Evolutionary conservation across 2,329 filamentous ascomycete genomes (phyloP), one percentile per base, ranked within the genome.

Genomic region (Fusarium oligoseptatum): DNA sequence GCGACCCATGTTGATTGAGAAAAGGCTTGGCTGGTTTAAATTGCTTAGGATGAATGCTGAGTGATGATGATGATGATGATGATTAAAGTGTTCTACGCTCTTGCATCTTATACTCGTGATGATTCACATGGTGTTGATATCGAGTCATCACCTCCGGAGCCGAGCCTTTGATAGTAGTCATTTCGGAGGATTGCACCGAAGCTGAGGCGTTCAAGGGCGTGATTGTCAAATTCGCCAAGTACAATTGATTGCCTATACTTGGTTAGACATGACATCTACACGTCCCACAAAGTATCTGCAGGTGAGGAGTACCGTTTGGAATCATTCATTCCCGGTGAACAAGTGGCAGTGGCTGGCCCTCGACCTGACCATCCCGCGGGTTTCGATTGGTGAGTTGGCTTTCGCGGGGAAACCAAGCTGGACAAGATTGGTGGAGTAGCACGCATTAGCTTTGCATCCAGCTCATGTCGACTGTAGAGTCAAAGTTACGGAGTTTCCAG

Each of bases 1-100:
- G 66, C 82, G 82, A 39, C 82, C 82, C 82, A 84, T 84, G 68
- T 29, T 64, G 71, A 39, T 14, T 60, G 32, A 55, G 39, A 14
- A 29, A 65, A 37, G 1, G 24, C 32, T 55, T 37, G 24, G 12
- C 20, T 60, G 32, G 45, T 15, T 55, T 17, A 6, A 50, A 9
- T 60, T 24, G 17, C 9, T 63, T 27, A 4, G 17, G 45, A 27
- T 29, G 57, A 20, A 22, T 50, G 29, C 37, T 29, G 22, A 48
- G 6, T 27, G 36, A 29, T 14, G 56, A 24, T 14, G 6, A 29
- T 27, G 57, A 22, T 27, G 6, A 29, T 27, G 20, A 22, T 11
- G 17, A 27, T 50, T 12, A 11, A 43, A n/a, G 9, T 22, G 8
- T 39, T 27, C 55, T 57, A n/a, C 27, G 15, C 8, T 32, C 55